Base-by-base conservation (phyloP, 345 rosid genomes). In the Crucihimalaya himalaica region DNA sequence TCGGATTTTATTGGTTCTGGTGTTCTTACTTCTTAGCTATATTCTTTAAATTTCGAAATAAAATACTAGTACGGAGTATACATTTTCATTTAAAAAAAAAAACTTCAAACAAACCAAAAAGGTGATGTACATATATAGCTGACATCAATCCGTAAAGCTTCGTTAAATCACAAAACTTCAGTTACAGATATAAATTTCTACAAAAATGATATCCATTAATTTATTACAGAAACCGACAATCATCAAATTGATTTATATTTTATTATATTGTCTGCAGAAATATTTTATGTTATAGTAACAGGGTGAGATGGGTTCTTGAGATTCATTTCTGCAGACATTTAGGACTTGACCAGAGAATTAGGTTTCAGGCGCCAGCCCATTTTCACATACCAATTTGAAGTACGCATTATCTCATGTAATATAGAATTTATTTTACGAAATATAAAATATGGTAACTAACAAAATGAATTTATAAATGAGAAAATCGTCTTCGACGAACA, bases 151-250 rank as follows among this genome's bases (percentile, higher is more conserved):
- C 8, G 53, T 21, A 54, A 54, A 64, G 58, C 61, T 34, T 50
- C 27, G 42, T 58, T 37, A 4, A 51, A 48, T 66, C 60, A 37
- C 19, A 67, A 54, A 64, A 68, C 42, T 60, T 60, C 68, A 51
- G 73, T 67, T 66, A 66, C 66, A 56, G 52, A 74, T 23, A 73
- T 25, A 45, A 46, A 19, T 9, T 66, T 66, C 8, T 35, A 45
- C 3, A 23, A 53, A 31, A 20, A 0, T 7, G 10, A 46, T 35
- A 13, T 20, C 21, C 54, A 50, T 60, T 59, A 39, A 54, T 9
- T 59, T 50, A 54, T 9, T 43, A n/a, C 71, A 32, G 21, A 43
- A 65, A 68, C 55, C 40, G 79, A 68, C 79, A 51, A 31, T 5
- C 68, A 16, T 68, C 69, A 68, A 42, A 60, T 28, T 29, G 31